phyloP scores from a whole-genome alignment of 2,329 filamentous ascomycete species.

The Neofusicoccum umdonicola region DNA sequence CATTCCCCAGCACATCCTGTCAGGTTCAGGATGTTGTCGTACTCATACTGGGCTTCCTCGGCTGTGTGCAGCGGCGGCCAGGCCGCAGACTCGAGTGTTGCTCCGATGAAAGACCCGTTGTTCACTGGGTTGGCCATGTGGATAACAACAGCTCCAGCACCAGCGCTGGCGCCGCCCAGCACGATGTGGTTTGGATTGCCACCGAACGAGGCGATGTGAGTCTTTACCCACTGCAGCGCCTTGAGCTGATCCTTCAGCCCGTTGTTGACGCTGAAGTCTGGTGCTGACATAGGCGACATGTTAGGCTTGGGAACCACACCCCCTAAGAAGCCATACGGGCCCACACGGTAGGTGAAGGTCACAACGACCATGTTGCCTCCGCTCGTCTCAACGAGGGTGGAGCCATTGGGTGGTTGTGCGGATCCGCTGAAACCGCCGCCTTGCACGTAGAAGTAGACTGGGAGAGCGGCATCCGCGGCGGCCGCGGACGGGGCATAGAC shows the following conservation, averaged over 20 bases:
- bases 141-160: constrained; percentile 38
- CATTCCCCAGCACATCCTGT: constrained; percentile 30
- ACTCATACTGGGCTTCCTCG: constrained; percentile 42
- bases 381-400: constrained; percentile 32
- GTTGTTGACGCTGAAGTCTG: constrained; percentile 33
- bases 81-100: constrained; percentile 32
- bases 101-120: constrained; percentile 37
- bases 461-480: constrained; percentile 31
- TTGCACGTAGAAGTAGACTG: constrained; percentile 42
- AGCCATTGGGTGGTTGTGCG: constrained; percentile 36
- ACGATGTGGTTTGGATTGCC: constrained; percentile 40
- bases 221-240: constrained; percentile 36
- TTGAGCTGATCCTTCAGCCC: constrained; percentile 38
- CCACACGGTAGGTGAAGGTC: constrained; percentile 43
- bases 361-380: constrained; percentile 35
- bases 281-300: not conserved
- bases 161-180: constrained; percentile 39
- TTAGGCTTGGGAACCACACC: constrained; percentile 27
- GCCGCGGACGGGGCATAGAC: constrained; percentile 37
- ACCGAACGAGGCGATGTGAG: constrained; percentile 37
- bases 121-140: constrained; percentile 39
- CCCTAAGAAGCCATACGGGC: constrained; percentile 39
- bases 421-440: constrained; percentile 39
- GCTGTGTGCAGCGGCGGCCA: constrained; percentile 41
- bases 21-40: constrained; percentile 34